A percentile compares a stretch with the other conserved stretches of the same genome.
phyloP scores from a whole-genome alignment of 495 filamentous ascomycete species.

The Bryoglossum gracile region DNA sequence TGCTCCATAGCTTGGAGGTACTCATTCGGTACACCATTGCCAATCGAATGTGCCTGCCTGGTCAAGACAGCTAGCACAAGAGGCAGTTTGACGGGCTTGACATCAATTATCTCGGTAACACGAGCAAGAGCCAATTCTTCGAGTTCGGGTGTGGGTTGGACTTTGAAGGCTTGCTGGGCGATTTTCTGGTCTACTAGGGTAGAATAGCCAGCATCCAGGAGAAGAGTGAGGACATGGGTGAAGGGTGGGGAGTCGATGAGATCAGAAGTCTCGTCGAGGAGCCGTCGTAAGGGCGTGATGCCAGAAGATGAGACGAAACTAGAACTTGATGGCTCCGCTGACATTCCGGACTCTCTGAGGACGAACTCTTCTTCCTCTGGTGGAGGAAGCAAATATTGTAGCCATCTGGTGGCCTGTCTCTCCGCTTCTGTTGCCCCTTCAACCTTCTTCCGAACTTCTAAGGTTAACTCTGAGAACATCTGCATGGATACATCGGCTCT shows the following conservation, averaged over 20 bases:
- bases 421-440: conserved; percentile 66
- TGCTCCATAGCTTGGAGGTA: conserved; percentile 79
- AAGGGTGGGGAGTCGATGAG: conserved; percentile 91
- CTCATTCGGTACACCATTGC: conserved; percentile 77
- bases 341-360: conserved; percentile 73
- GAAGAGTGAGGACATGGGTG: conserved; percentile 68
- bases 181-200: conserved; percentile 73
- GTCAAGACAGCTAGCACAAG: conserved; percentile 81
- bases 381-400: conserved; percentile 77
- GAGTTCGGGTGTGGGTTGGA: conserved; percentile 32
- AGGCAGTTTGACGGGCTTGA: conserved; percentile 69
- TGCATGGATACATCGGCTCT: conserved; percentile 78
- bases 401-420: conserved; percentile 62
- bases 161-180: conserved; percentile 66
- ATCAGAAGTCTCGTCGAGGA: conserved; percentile 95
- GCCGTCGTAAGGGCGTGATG: conserved; percentile 57
- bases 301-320: conserved; percentile 8
- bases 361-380: conserved; percentile 69
- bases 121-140: conserved; percentile 36
- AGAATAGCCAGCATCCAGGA: conserved; percentile 83
- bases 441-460: conserved; percentile 74
- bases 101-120: conserved; percentile 33
- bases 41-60: conserved; percentile 83
- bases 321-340: conserved; percentile 40
- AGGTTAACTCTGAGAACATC: conserved; percentile 65